phyloP scores from a whole-genome alignment of 768 basidiomycete genomes.

The Psilocybe azurescens region DNA sequence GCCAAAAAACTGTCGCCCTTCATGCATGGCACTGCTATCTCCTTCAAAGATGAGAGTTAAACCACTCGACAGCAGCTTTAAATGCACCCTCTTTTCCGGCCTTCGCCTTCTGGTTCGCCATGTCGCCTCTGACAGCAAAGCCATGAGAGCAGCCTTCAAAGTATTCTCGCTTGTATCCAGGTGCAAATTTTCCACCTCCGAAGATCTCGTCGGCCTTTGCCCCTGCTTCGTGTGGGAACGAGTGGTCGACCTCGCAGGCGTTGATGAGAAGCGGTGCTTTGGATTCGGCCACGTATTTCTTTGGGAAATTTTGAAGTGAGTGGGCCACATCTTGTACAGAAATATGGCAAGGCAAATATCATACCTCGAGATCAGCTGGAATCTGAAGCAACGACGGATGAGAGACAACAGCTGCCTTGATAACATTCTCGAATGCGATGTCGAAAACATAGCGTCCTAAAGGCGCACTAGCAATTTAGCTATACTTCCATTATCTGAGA shows the following conservation, averaged over 20 bases:
- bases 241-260: constrained; percentile 55
- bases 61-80: constrained; percentile 57
- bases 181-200: constrained; percentile 45
- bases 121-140: constrained; percentile 55
- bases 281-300: constrained; percentile 51
- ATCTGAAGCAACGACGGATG: constrained; percentile 53
- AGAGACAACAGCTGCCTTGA: constrained; percentile 50
- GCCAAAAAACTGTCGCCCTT: no score
- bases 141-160: constrained; percentile 54
- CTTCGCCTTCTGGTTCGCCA: constrained; percentile 52
- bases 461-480: not conserved
- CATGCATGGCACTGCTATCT: no score
- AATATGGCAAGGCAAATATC: constrained; percentile 51
- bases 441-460: constrained; percentile 56
- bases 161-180: constrained; percentile 53
- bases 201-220: constrained; percentile 52
- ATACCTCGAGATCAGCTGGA: constrained; percentile 45
- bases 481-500: not conserved
- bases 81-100: constrained; percentile 68
- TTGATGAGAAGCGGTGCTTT: constrained; percentile 69
- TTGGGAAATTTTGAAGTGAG: constrained; percentile 37
- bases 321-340: not conserved
- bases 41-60: constrained; percentile 24
- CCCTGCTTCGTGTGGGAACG: constrained; percentile 53
- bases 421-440: constrained; percentile 56